Evolutionary conservation across 148 eudicot species (phyloP).

Genomic region (Camellia lanceoleosa): DNA sequence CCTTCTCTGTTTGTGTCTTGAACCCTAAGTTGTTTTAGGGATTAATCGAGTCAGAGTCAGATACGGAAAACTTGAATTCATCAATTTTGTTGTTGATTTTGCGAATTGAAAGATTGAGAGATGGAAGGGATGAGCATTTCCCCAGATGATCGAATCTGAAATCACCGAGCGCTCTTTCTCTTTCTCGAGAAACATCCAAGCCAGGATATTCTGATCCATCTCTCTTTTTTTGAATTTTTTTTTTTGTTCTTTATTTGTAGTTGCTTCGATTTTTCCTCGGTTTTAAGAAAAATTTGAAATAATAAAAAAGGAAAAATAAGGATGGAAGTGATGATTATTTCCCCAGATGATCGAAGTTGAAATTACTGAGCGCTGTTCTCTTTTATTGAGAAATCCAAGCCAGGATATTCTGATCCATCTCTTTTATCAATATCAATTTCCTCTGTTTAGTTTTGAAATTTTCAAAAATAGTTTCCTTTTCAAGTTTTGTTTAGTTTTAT

Average conservation of each 20-base stretch:
- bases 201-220: conserved; percentile 27
- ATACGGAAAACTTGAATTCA: conserved; percentile 11
- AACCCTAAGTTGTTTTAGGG: too few species aligned
- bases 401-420: conserved; percentile 25
- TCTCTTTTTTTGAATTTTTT: neutral
- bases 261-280: too few species aligned
- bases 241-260: neutral
- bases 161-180: conserved; percentile 25
- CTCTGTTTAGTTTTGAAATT: too few species aligned
- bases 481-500: too few species aligned
- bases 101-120: neutral
- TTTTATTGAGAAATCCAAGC: conserved; percentile 16
- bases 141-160: conserved; percentile 31
- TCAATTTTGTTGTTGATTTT: neutral
- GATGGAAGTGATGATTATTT: conserved; percentile 23
- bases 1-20: neutral
- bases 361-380: conserved; percentile 21
- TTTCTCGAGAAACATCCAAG: conserved; percentile 7
- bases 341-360: conserved; percentile 27
- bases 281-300: too few species aligned
- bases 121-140: conserved; percentile 26
- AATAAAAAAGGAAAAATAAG: neutral
- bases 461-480: too few species aligned
- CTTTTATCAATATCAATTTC: too few species aligned
- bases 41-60: neutral